Evolutionary conservation across 345 rosid species (phyloP).

Genomic region (Clausena lansium): DNA sequence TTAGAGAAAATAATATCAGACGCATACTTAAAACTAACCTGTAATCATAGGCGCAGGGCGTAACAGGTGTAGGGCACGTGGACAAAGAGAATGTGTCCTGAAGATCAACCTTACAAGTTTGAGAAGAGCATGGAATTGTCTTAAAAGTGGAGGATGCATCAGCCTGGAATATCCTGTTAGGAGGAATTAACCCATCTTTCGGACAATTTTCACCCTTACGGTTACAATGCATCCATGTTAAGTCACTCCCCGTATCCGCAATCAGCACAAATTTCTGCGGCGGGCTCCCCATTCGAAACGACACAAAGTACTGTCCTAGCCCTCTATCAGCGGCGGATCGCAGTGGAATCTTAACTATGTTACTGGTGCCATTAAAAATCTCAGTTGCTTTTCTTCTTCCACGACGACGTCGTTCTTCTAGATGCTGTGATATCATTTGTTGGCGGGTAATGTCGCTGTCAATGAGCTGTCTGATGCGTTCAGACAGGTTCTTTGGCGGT

Average conservation of each 20-base stretch:
- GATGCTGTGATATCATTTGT: background rate
- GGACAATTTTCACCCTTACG: slow-evolving; percentile 11
- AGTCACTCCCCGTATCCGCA: slow-evolving; percentile 28
- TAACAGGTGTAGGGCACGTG: slow-evolving; percentile 3
- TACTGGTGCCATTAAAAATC: too few species aligned
- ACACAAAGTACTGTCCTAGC: slow-evolving; percentile 27
- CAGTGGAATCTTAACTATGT: slow-evolving; percentile 13
- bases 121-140: slow-evolving; percentile 25
- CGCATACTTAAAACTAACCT: slow-evolving; percentile 1
- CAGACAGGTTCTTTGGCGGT: background rate
- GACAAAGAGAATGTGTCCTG: background rate
- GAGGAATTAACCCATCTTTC: background rate
- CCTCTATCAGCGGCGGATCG: slow-evolving; percentile 24
- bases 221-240: slow-evolving; percentile 33
- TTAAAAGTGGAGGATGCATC: slow-evolving; percentile 17
- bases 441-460: slow-evolving; percentile 16
- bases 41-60: slow-evolving; percentile 30
- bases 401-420: background rate
- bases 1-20: background rate
- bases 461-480: slow-evolving; percentile 9
- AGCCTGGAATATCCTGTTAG: slow-evolving; percentile 14
- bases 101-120: slow-evolving; percentile 13
- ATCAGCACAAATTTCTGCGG: slow-evolving; percentile 26
- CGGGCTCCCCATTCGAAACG: slow-evolving; percentile 31
- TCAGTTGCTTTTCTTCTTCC: background rate